Base-by-base conservation (phyloP, 2,329 filamentous ascomycete species). In the Claviceps citrina region DNA sequence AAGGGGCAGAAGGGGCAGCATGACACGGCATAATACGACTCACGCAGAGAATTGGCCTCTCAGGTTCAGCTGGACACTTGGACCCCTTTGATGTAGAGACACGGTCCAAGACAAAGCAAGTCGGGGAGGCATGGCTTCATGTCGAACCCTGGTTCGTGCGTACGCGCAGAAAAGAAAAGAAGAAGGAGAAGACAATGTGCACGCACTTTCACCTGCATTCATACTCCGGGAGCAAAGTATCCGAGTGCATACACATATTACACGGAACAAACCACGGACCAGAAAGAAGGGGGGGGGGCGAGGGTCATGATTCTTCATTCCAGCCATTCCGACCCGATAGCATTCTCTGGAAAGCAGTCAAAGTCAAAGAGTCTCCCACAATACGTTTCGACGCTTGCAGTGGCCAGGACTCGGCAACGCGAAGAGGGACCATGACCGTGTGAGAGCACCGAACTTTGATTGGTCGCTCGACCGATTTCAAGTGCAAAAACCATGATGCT, bases 61-160 rank as follows among this genome's bases (percentile, higher is more conserved):
- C 31, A 15, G 24, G 10, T 33, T 39, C 38, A 39, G 38, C 38
- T 35, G 32, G 32, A 31, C 32, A 35, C 38, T 40, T 24, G 38
- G 25, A 30, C 38, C 38, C 18, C 38, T 39, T 40, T 31, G 31
- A 19, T 18, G 25, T 22, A 35, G 24, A 39, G 38, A 39, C 30
- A 34, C 33, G 38, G 38, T 24, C 25, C 38, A 36, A 40, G 38
- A 40, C 38, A 40, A 25, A 35, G 19, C 31, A 35, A 36, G 32
- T 35, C 22, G 31, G 25, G 38, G 18, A 40, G 32, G 32, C 26
- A 40, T 13, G 24, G 18, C 18, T 18, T 35, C 31, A 10, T 40
- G 38, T 30, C 32, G 18, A 19, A 35, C 26, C 38, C 38, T 35
- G 25, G 38, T 30, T 40, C 26, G 15, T 36, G 31, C 38, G 32